Conservation (phyloP, 331 rosid species). For the Malus hybrid region DNA sequence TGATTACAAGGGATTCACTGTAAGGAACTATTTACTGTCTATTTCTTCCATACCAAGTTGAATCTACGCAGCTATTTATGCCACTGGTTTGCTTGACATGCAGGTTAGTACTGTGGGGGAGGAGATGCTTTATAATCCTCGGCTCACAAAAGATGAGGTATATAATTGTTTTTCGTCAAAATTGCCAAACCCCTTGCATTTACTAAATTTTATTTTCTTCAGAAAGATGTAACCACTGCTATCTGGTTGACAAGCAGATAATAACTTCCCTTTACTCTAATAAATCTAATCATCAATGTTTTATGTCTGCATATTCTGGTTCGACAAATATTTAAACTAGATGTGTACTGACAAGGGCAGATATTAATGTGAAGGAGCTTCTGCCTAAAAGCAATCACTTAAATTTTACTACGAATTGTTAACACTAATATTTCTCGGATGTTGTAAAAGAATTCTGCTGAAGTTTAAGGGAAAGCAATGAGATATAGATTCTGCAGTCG, state of each 20-base stretch:
- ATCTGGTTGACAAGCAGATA: neutral
- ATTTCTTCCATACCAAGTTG: neutral
- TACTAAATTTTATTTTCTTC: neutral
- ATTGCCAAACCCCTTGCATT: neutral
- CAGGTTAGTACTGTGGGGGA: constrained; percentile 88
- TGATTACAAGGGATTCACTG: constrained; percentile 90
- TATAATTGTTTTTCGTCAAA: neutral
- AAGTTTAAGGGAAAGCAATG: no score
- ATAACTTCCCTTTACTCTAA: neutral
- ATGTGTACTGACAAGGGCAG: neutral
- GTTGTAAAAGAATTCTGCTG: neutral
- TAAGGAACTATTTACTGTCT: constrained; percentile 21
- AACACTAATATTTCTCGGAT: neutral
- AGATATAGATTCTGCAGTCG: no score
- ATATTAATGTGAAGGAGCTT: neutral
- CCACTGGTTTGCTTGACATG: constrained; percentile 21
- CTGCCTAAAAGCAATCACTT: neutral
- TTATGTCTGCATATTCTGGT: neutral
- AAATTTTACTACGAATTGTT: neutral
- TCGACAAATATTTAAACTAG: neutral
- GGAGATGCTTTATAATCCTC: constrained; percentile 69
- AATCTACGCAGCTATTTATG: constrained; percentile 16
- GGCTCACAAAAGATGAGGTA: constrained; percentile 80
- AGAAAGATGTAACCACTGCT: neutral
- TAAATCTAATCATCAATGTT: neutral